A percentile compares a stretch with the other conserved stretches of the same genome.
These are phyloP conservation scores for Chlorella sp. DNA, from an alignment of 139 green algal genomes.

Conservation along the genomic window DNA sequence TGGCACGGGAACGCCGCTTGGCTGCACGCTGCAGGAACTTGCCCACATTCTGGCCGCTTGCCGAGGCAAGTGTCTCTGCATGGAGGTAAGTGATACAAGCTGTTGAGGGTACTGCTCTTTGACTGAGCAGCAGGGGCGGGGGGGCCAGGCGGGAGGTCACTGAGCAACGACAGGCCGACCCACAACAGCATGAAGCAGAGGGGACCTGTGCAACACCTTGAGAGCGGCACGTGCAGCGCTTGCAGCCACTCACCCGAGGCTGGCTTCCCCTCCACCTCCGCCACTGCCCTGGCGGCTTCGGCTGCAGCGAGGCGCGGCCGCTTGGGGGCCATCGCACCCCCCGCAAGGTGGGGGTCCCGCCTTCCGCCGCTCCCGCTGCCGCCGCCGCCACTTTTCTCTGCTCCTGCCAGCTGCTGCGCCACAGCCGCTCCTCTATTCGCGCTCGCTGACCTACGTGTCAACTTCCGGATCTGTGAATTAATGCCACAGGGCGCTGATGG, in stretches of 20 bases:
- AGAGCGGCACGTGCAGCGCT: not conserved
- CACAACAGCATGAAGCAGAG: not conserved
- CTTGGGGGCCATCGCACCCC: not conserved
- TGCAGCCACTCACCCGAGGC: not conserved
- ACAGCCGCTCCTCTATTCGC: not conserved
- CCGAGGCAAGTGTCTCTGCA: conserved; percentile 18
- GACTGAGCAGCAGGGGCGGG: not conserved
- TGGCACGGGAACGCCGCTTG: not conserved
- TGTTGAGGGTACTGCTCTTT: too few relatives aligned
- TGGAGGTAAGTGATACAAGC: not conserved
- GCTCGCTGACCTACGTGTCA: too few relatives aligned
- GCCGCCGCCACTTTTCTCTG: not conserved
- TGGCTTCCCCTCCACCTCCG: not conserved
- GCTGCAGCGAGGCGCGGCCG: not conserved
- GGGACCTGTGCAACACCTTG: not conserved
- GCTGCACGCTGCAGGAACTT: not conserved
- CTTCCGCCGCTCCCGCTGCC: not conserved
- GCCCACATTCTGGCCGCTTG: conserved; percentile 6
- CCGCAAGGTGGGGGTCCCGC: too few relatives aligned
- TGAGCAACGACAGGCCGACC: not conserved
- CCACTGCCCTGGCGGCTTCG: not conserved
- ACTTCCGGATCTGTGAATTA: too few relatives aligned
- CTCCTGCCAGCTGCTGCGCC: not conserved
- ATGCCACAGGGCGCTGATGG: too few relatives aligned
- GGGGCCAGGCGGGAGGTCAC: not conserved